These are phyloP conservation scores for Calonectria crousiana DNA, from an alignment of 2,329 filamentous ascomycete genomes.

Conservation along the genomic window DNA sequence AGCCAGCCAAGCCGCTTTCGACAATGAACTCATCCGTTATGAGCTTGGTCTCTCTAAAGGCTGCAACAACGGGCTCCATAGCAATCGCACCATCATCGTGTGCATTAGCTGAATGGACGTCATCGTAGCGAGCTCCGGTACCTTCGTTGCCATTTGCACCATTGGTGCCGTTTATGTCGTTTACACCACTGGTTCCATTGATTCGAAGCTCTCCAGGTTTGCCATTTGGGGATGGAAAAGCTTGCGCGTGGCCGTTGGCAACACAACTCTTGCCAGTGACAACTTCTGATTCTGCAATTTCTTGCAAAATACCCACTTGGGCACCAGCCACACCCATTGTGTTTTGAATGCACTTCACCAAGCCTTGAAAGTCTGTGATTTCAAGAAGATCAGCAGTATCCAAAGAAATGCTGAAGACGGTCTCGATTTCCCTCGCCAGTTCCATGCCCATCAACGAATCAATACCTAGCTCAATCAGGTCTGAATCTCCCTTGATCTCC, in stretches of 20 bases:
- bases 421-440: constrained; percentile 7
- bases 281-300: no score
- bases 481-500: not conserved
- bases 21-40: not conserved
- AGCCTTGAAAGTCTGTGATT: not conserved
- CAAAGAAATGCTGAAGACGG: not conserved
- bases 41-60: not conserved
- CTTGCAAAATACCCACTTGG: no score
- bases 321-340: not conserved
- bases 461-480: constrained; percentile 19
- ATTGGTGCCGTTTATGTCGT: no score
- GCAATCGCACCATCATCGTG: no score
- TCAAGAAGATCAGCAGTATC: not conserved
- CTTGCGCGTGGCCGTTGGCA: not conserved
- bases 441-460: constrained; percentile 29
- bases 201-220: not conserved
- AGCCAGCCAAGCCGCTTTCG: not conserved
- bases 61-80: no score
- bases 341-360: not conserved
- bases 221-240: not conserved
- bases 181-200: no score
- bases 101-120: no score
- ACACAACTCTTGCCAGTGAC: not conserved
- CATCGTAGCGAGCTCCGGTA: no score
- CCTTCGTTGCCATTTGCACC: no score